Base-by-base conservation (phyloP, 176 grass and related monocot genomes). In the Ensete glaucum region DNA sequence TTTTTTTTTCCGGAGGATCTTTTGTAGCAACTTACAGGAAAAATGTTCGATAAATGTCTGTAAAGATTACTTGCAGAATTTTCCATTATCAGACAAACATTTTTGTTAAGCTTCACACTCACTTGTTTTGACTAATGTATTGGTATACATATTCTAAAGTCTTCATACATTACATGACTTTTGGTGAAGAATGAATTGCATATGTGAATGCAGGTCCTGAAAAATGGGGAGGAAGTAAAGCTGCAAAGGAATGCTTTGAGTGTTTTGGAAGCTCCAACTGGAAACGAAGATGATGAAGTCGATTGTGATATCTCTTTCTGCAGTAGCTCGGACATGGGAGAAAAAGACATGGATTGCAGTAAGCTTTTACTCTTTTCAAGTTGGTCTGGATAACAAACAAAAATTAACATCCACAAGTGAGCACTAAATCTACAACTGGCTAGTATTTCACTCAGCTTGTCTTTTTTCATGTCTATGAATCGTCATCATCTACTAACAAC, bases 181-280 rank as follows among this genome's bases (percentile, higher is more conserved):
- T 3, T 11, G 43, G 4, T 21, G 14, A 17, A 10, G 20, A 50
- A 20, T 34, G 25, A 11, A 43, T 67, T 67, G 14, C 11, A 67
- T 9, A 9, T 50, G 23, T 17, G 14, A 70, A 21, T 43, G 0
- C 48, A 70, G 67, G 67, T 70, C 19, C 48, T 70, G 67, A 70
- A 70, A 15, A 70, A 70, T 51, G 66, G 66, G 29, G 66, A 49
- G 66, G 66, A 69, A 19, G 66, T 69, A 69, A 69, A 69, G 67
- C 16, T 70, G 1, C 67, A 70, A 21, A 70, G 66, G 51, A 70
- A n/a, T 70, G 67, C 67, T 70, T 48, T 69, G 66, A 70, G 43
- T 70, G 67, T 51, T 70, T 43, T 70, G 51, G 43, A 70, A 70
- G 25, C 43, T 50, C 67, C 67, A 70, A 70, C 43, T 70, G 43